A percentile compares a stretch with the other conserved stretches of the same genome.
phyloP scores from a whole-genome alignment of 2,329 filamentous ascomycete species.

The Alternaria ethzedia region DNA sequence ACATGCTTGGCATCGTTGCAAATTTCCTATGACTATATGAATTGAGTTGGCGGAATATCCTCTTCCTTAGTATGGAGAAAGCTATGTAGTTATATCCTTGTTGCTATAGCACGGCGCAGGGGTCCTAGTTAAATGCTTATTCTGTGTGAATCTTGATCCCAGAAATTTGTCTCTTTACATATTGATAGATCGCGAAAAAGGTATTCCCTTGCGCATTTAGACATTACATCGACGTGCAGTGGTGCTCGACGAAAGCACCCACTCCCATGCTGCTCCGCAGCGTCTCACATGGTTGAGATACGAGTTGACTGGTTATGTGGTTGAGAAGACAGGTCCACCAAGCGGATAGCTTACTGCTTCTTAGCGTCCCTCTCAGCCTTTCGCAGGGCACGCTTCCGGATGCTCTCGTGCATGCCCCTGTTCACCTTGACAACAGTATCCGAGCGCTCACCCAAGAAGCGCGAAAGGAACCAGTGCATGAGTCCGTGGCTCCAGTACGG shows the following conservation, averaged over 20 bases:
- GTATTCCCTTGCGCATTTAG: neutral
- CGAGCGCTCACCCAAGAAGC: constrained; percentile 65
- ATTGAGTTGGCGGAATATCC: neutral
- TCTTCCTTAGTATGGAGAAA: neutral
- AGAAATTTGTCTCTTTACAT: neutral
- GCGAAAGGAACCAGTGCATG: constrained; percentile 80
- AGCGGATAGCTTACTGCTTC: constrained; percentile 54
- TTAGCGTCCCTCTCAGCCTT: constrained; percentile 85
- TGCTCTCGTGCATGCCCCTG: constrained; percentile 77
- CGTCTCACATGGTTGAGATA: neutral
- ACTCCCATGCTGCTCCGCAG: neutral
- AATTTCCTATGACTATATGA: neutral
- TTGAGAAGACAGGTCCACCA: neutral
- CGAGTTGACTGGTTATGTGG: neutral
- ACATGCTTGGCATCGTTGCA: neutral
- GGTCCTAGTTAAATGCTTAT: neutral
- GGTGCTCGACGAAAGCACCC: neutral
- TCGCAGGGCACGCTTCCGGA: constrained; percentile 79
- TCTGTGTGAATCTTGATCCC: neutral
- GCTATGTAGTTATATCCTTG: constrained; percentile 9
- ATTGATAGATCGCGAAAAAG: neutral
- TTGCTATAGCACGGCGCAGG: neutral
- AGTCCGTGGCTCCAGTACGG: constrained; percentile 92
- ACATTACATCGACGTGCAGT: neutral
- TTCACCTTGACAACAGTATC: constrained; percentile 66